Evolutionary conservation across 352 stramenopile genomes (phyloP), one percentile per base, ranked within the genome.

Genomic region (Halophytophthora polymorphica): DNA sequence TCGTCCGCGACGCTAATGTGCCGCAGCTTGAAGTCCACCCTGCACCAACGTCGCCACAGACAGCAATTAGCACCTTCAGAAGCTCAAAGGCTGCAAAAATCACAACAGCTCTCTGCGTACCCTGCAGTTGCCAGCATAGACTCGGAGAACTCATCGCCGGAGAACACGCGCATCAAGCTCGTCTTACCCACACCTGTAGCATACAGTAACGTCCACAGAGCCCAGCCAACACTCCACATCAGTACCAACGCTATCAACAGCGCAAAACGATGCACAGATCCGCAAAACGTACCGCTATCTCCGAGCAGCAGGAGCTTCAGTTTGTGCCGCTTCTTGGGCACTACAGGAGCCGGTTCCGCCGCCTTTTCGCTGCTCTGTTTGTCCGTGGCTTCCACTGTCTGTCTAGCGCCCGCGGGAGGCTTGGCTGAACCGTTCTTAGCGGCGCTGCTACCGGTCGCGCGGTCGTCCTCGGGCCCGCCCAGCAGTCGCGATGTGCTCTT

Each of bases 1-100:
- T 96, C 81, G 17, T 96, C 83, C 36, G 73, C 69, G 15, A 93
- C 68, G 17, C 69, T 76, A 64, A 96, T 87, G 52, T 95, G 83
- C 38, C 89, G 88, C 14, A 95, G 70, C 59, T 97, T 98, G 55
- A 97, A 98, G 58, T 98, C 90, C 35, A 98, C 92, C 50, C 83
- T 93, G 41, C 39, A 43, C 23, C 6, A 58, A 19, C 25, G 33
- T 21, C 18, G 2, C 8, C 35, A 46, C 17, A 21, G 39, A 61
- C 10, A 52, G 56, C 22, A 19, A 5, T 29, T 45, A 54, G 34
- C 22, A 15, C 10, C 18, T 18, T 39, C 33, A 23, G 2, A 11
- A 14, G 23, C 18, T 29, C 1, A 42, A 7, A n/a, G 25, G 21
- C 25, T 21, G 29, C 5, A 1, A 31, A 6, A 7, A 41, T n/a